Evolutionary conservation across 1,139 yeast genomes (phyloP), one percentile per base, ranked within the genome.

Genomic region (Pneumocystis wakefieldiae): DNA sequence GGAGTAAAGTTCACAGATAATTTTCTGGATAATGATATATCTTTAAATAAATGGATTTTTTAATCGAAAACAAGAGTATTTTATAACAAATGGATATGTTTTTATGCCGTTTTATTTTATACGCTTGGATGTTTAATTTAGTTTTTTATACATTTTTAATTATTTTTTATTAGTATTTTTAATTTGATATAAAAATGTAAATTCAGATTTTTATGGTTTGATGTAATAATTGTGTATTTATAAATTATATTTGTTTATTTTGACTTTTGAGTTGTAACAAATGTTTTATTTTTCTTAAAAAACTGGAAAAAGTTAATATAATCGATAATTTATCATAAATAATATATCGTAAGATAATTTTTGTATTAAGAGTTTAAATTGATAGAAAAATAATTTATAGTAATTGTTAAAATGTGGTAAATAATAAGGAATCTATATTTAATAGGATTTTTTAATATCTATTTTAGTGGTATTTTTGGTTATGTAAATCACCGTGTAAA

Each of bases 401-500:
- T 24, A 24, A 12, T 48, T 24, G 15, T 48, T 19, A 48, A 24
- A 48, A 48, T 48, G 55, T 48, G 55, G 55, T 48, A 39, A 37
- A 53, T 19, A 37, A 32, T 42, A 6, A 24, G 10, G 17, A 42
- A 17, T 38, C 55, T 37, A 59, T 59, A 24, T 41, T 14, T n/a
- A 19, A 19, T 55, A n/a, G 35, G 35, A 10, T 8, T 17, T 41
- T 24, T 24, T 48, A 48, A 48, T 14, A 24, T 14, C 3, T 24
- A 8, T 10, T 24, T 48, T 70, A 74, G 99, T 83, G 99, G 99
- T 75, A 94, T 94, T 75, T 94, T 94, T 76, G 99, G 98, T 69
- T 94, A 94, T 78, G 90, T 94, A 71, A 94, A 94, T 81, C 94
- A 87, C 76, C 82, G 92, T 73, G 96, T 89, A 67, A 96, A 91